Conservation (phyloP, 176 grass and related monocot genomes). For the Musa acuminata region DNA sequence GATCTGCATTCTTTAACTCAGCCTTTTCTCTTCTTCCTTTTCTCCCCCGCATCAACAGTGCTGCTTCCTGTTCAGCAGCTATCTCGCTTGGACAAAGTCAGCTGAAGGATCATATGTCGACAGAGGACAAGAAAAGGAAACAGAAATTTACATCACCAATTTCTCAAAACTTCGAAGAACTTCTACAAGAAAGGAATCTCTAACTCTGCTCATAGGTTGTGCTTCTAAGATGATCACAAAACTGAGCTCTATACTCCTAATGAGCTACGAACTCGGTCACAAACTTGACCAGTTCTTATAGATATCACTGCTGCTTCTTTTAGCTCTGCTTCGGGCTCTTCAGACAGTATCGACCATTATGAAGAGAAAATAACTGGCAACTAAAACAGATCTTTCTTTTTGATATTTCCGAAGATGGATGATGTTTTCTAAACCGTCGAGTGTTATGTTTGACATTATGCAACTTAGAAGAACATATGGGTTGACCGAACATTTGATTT, state of each 20-base stretch:
- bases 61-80: background rate
- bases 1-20: background rate
- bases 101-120: slow-evolving; percentile 71
- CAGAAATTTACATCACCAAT: background rate
- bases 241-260: slow-evolving; percentile 81
- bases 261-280: slow-evolving; percentile 75
- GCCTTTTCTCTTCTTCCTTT: slow-evolving; percentile 6
- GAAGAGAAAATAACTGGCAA: slow-evolving; percentile 5
- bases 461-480: too few relatives aligned
- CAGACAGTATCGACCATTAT: slow-evolving; percentile 41
- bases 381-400: background rate
- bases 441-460: too few relatives aligned
- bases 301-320: slow-evolving; percentile 83
- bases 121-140: slow-evolving; percentile 2
- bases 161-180: too few relatives aligned
- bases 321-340: slow-evolving; percentile 60
- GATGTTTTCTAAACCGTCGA: background rate
- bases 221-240: slow-evolving; percentile 70
- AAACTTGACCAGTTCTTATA: slow-evolving; percentile 80
- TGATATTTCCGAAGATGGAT: background rate
- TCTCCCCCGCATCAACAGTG: slow-evolving; percentile 6
- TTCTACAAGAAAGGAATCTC: slow-evolving; percentile 38
- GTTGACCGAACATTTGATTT: too few relatives aligned
- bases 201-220: slow-evolving; percentile 86
- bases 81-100: slow-evolving; percentile 42